Percentiles rank a stretch among this genome's conserved stretches.
Evolutionary conservation across 2,329 filamentous ascomycete genomes (phyloP).

Genomic region (Lachnellula arida): DNA sequence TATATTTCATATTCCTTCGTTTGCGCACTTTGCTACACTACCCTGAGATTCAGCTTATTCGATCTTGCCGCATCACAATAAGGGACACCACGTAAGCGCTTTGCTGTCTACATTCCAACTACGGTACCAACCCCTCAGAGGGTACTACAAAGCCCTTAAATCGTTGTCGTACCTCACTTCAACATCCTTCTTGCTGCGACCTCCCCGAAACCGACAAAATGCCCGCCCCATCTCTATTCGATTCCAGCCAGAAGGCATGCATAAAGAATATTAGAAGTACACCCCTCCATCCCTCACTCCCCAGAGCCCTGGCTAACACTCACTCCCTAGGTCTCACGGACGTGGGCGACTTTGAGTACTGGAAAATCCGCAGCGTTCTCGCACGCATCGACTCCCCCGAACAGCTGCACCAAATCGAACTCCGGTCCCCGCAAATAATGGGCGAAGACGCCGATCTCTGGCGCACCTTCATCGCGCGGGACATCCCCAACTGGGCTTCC

Average conservation of each 20-base stretch:
- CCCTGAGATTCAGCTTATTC: neutral
- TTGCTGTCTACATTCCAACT: neutral
- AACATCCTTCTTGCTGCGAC: neutral
- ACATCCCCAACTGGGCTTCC: constrained; percentile 61
- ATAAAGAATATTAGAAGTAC: constrained; percentile 47
- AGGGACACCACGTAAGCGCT: neutral
- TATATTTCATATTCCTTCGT: neutral
- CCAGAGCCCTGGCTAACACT: constrained; percentile 8
- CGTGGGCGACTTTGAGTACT: constrained; percentile 67
- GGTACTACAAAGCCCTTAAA: neutral
- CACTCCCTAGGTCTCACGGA: constrained; percentile 51
- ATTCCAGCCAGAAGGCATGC: constrained; percentile 47
- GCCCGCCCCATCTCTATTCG: constrained; percentile 47
- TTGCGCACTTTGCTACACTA: neutral
- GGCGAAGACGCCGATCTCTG: constrained; percentile 69
- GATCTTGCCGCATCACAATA: neutral
- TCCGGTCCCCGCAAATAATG: constrained; percentile 70
- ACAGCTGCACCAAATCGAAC: constrained; percentile 72
- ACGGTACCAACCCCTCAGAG: neutral
- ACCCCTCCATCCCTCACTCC: neutral
- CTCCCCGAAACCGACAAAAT: constrained; percentile 26
- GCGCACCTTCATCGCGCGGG: constrained; percentile 70
- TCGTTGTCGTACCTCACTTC: neutral
- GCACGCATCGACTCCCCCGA: constrained; percentile 64
- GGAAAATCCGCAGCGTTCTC: constrained; percentile 63